Evolutionary conservation across 164 flowering plant species (phyloP), one percentile per base, ranked within the genome.

Genomic region (Echeveria elegans): DNA sequence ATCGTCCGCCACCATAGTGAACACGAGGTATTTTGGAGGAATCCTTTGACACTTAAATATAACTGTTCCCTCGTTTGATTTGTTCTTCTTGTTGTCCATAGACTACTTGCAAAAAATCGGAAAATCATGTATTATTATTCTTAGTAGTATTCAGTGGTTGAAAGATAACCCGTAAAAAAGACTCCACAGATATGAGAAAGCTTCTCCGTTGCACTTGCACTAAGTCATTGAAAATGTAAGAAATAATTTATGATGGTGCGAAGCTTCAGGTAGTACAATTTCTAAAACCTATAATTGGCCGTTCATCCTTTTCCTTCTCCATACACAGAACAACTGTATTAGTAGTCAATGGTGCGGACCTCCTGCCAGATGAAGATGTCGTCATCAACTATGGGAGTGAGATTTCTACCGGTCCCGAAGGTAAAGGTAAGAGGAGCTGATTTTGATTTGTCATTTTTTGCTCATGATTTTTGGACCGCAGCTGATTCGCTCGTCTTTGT

Each of bases 301-400:
- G 24, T 6, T 36, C 32, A 21, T 36, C 40, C 26, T 19, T 34
- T 16, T n/a, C 28, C 40, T 16, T 36, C 28, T 63, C 43, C 11
- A 12, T n/a, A 10, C 69, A 24, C 67, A 91, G 95, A 73, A 72
- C 83, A 71, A 70, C 59, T 69, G 36, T 75, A 23, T 81, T 88
- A 63, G 66, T 81, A 73, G 90, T 87, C 70, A 87, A 87, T 72
- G 85, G 70, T 32, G 71, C 64, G 66, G 63, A 41, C 63, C 71
- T 91, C 61, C 71, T 68, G 47, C 79, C 58, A 61, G 86, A 80
- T 66, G 87, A 78, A 45, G 68, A 73, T 28, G 61, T 68, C 37
- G 70, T 77, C 53, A 79, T 91, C 63, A 76, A 72, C 34, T 80
- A 83, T 76, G 96, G 91, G 73, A 76, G 80, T 74, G 85, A 85